Conservation (phyloP, 2,329 filamentous ascomycete genomes). For the Calonectria pteridis region DNA sequence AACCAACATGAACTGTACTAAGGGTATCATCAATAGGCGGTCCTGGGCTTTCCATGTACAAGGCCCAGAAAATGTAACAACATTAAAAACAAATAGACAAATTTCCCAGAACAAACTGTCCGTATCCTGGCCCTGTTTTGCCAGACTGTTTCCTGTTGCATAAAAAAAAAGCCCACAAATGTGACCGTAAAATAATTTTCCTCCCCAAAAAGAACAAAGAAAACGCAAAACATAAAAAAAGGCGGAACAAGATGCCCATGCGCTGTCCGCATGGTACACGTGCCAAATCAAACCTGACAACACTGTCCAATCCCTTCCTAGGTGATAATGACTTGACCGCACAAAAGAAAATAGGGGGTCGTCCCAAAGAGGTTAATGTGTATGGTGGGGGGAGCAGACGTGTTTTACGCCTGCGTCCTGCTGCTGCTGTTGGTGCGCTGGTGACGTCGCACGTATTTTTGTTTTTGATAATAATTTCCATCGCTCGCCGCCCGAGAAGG, state of each 20-base stretch:
- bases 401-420: slow-evolving; percentile 25
- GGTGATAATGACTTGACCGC: not conserved
- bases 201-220: not conserved
- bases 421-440: slow-evolving; percentile 20
- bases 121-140: slow-evolving; percentile 24
- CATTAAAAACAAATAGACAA: not conserved
- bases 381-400: not conserved
- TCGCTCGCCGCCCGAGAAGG: slow-evolving; percentile 47
- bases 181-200: not conserved
- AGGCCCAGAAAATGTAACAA: not conserved
- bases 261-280: not conserved
- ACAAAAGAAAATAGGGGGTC: not conserved
- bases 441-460: slow-evolving; percentile 18
- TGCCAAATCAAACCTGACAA: not conserved
- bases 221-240: not conserved
- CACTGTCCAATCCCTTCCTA: not conserved
- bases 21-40: slow-evolving; percentile 23
- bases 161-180: slow-evolving; percentile 3
- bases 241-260: not conserved
- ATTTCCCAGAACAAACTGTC: not conserved
- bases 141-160: slow-evolving; percentile 23
- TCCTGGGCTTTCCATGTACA: slow-evolving; percentile 17
- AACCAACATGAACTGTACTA: slow-evolving; percentile 18
- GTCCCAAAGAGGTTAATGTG: not conserved
- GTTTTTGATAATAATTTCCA: slow-evolving; percentile 26